phyloP scores from a whole-genome alignment of 2,329 filamentous ascomycete species.

The Ambrosiella xylebori region DNA sequence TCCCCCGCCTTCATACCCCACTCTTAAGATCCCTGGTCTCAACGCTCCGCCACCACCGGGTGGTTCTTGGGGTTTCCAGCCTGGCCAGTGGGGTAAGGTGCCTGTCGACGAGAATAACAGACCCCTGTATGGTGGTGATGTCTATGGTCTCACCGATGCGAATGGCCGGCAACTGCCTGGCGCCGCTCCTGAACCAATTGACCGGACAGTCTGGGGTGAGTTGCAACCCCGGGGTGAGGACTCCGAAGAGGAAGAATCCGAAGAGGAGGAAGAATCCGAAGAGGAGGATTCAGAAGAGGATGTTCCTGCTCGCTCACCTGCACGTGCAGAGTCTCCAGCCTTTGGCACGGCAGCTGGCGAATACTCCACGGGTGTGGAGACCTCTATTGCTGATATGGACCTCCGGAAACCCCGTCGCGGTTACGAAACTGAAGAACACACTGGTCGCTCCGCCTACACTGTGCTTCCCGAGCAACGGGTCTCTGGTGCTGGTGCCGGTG shows the following conservation, averaged over 20 bases:
- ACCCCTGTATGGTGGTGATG: conserved; percentile 82
- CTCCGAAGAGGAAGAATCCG: conserved; percentile 52
- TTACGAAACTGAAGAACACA: conserved; percentile 70
- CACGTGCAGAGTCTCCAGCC: conserved; percentile 58
- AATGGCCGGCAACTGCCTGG: conserved; percentile 24
- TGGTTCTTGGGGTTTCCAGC: conserved; percentile 85
- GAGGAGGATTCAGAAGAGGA: conserved; percentile 46
- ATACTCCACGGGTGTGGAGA: conserved; percentile 47
- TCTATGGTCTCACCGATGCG: conserved; percentile 56
- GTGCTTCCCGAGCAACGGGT: conserved; percentile 54
- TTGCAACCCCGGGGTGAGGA: conserved; percentile 65
- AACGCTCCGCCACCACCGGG: conserved; percentile 85
- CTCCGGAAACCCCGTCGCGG: conserved; percentile 69
- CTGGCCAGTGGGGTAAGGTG: conserved; percentile 90
- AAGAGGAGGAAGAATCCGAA: conserved; percentile 56
- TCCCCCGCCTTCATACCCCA: conserved; percentile 84
- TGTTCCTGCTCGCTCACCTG: conserved; percentile 33
- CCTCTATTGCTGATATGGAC: conserved; percentile 73
- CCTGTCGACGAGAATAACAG: conserved; percentile 86
- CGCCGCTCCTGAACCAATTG: conserved; percentile 57
- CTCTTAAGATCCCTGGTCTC: conserved; percentile 83
- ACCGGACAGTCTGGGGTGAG: conserved; percentile 83
- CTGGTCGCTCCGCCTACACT: conserved; percentile 64
- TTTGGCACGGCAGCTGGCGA: conserved; percentile 42
- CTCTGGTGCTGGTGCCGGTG: conserved; percentile 29